phyloP scores from a whole-genome alignment of 306 rosid genomes.

The Echinosophora koreensis region DNA sequence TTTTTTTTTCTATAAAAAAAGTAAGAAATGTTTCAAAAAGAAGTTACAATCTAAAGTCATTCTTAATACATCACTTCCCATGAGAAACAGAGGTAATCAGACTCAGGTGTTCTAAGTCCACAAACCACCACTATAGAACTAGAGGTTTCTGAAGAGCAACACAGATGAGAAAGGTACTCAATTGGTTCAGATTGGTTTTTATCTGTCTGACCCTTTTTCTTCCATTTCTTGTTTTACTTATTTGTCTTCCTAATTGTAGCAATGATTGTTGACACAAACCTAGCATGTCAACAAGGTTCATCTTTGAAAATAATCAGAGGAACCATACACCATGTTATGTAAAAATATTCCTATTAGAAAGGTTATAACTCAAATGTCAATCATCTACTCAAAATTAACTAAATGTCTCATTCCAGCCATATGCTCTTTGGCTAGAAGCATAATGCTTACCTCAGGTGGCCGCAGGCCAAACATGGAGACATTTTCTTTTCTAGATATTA shows the following conservation, averaged over 20 bases:
- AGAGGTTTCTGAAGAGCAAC: conserved; percentile 15
- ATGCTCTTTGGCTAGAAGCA: conserved; percentile 27
- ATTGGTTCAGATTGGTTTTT: conserved; percentile 23
- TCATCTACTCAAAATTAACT: conserved; percentile 10
- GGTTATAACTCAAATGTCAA: conserved; percentile 1
- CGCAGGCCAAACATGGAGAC: conserved; percentile 15
- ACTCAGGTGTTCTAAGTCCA: conserved; percentile 12
- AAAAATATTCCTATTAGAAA: conserved; percentile 12
- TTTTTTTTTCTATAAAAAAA: too few species aligned
- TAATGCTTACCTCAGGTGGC: conserved; percentile 1
- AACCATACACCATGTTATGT: conserved; percentile 5
- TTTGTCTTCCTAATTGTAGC: conserved; percentile 7
- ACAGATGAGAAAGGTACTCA: conserved; percentile 10
- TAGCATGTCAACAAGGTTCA: conserved; percentile 15
- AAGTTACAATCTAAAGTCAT: conserved; percentile 22
- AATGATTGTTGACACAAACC: background rate
- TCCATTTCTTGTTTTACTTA: background rate
- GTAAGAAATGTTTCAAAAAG: background rate
- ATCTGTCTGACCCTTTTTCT: background rate
- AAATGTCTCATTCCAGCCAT: background rate
- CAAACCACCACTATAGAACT: background rate
- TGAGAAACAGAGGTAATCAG: conserved; percentile 16
- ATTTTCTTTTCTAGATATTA: conserved; percentile 1
- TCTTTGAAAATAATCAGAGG: conserved; percentile 20
- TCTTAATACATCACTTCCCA: conserved; percentile 26